Evolutionary conservation across 192 early-diverging fungal species (phyloP).

Genomic region (Podila epicladia): DNA sequence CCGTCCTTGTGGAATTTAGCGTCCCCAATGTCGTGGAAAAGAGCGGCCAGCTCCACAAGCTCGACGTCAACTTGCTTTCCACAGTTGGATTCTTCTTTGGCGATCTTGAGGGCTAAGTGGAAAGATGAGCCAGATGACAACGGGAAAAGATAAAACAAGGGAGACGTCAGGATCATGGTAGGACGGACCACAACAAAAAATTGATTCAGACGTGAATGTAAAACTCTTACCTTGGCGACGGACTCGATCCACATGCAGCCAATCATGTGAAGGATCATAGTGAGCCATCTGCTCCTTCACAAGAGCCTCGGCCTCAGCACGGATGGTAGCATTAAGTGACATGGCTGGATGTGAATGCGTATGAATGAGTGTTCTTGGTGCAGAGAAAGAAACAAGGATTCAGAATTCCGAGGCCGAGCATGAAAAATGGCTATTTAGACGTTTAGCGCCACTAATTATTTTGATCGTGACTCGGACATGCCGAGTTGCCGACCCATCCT

Average conservation of each 20-base stretch:
- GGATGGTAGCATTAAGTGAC: constrained; percentile 29
- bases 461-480: not conserved
- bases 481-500: not conserved
- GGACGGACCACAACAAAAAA: not conserved
- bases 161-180: not conserved
- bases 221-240: constrained; percentile 57
- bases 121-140: not conserved
- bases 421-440: not conserved
- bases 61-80: constrained; percentile 57
- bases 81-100: constrained; percentile 36
- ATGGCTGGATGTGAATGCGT: constrained; percentile 1
- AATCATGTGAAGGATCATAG: constrained; percentile 78
- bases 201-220: not conserved
- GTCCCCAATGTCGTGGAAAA: constrained; percentile 77
- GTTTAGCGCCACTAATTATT: constrained; percentile 5
- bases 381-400: not conserved
- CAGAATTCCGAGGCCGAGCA: not conserved
- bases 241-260: constrained; percentile 74
- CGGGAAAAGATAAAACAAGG: not conserved
- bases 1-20: constrained; percentile 67
- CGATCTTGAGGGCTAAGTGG: constrained; percentile 54
- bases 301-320: constrained; percentile 57
- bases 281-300: constrained; percentile 70
- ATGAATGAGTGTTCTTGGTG: not conserved
- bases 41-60: constrained; percentile 71